Percentiles rank a stretch among this genome's conserved stretches.
Evolutionary conservation across 2,329 filamentous ascomycete genomes (phyloP).

Genomic region (Talaromyces sp.): DNA sequence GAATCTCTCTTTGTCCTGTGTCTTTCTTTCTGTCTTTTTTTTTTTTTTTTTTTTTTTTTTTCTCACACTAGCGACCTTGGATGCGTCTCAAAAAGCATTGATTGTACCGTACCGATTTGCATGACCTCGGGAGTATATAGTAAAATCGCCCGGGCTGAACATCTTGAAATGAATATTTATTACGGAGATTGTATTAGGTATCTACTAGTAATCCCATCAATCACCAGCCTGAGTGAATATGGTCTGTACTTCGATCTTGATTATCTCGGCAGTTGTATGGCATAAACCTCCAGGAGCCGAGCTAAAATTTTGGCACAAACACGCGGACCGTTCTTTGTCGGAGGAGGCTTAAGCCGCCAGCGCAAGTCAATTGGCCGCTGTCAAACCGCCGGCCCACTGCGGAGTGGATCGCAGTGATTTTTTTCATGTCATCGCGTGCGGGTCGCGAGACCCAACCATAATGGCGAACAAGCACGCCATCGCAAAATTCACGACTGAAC

Average conservation of each 20-base stretch:
- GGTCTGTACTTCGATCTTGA: too few relatives aligned
- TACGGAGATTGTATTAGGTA: too few relatives aligned
- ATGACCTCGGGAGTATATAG: conserved; percentile 3
- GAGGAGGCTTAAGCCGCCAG: too few relatives aligned
- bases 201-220: too few relatives aligned
- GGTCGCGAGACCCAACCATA: conserved; percentile 21
- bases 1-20: conserved; percentile 1
- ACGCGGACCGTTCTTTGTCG: too few relatives aligned
- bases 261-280: too few relatives aligned
- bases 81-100: conserved; percentile 5
- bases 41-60: conserved; percentile 15
- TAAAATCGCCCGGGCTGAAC: not conserved
- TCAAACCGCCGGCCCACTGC: not conserved
- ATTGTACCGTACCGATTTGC: not conserved
- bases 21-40: conserved; percentile 13
- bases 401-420: conserved; percentile 14
- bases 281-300: too few relatives aligned
- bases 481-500: conserved; percentile 9
- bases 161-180: not conserved
- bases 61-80: conserved; percentile 4
- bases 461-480: conserved; percentile 31
- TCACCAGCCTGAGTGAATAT: too few relatives aligned
- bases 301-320: too few relatives aligned
- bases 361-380: not conserved
- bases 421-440: conserved; percentile 19